Conservation (phyloP, 2,329 filamentous ascomycete species). For the Xylaria hypoxylon region DNA sequence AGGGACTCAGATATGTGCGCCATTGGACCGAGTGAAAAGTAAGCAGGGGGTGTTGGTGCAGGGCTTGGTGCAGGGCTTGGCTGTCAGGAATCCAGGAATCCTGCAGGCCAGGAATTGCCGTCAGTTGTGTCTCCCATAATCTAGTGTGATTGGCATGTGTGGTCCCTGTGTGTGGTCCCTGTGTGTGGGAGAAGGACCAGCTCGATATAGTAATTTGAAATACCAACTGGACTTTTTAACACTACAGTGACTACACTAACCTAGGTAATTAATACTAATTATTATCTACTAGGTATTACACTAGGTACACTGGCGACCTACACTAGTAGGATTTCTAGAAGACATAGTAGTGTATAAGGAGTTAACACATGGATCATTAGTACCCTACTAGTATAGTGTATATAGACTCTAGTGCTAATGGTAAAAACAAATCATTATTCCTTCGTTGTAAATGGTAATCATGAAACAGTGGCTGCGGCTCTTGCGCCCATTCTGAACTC, state of each 20-base stretch:
- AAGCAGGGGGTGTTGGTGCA: constrained; percentile 2
- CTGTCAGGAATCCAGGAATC: constrained; percentile 13
- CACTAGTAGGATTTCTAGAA: background rate
- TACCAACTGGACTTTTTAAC: background rate
- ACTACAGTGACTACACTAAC: too few relatives aligned
- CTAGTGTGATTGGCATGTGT: background rate
- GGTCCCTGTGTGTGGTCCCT: too few relatives aligned
- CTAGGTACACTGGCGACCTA: too few relatives aligned
- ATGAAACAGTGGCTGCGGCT: background rate
- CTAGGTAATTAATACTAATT: too few relatives aligned
- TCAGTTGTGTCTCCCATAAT: background rate
- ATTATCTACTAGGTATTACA: too few relatives aligned
- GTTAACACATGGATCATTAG: background rate
- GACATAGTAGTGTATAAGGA: background rate
- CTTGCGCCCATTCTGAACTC: too few relatives aligned
- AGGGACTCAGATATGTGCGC: too few relatives aligned
- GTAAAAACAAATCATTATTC: background rate
- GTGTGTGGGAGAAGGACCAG: background rate
- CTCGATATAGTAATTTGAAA: constrained; percentile 13
- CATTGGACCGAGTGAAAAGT: constrained; percentile 2
- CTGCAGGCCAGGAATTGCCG: constrained; percentile 8
- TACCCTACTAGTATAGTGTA: too few relatives aligned
- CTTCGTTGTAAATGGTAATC: background rate
- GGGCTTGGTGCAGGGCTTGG: background rate
- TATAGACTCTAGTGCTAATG: background rate